Base-by-base conservation (phyloP, 2,329 filamentous ascomycete genomes). In the Stylonectria norvegica region DNA sequence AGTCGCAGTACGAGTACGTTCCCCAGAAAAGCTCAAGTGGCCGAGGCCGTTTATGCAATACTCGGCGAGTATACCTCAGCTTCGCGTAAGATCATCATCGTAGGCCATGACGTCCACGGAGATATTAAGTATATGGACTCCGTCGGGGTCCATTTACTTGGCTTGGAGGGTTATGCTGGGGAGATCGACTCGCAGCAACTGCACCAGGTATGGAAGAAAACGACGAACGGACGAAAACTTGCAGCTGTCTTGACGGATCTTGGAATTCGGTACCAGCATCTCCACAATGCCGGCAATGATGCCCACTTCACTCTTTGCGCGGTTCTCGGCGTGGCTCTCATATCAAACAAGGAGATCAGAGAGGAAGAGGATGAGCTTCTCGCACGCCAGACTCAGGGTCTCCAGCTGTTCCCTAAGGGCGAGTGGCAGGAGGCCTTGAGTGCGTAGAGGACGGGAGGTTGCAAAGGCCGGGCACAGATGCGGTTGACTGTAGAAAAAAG, bases 241-340 rank as follows among this genome's bases (percentile, higher is more conserved):
- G 68, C 67, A 1, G 67, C 53, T 5, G 71, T 94, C 11, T 74
- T 95, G 17, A 56, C 63, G 5, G 73, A 83, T 5, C 69, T 95
- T 19, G 76, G 75, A 3, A 76, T 94, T 7, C 54, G 66, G 0
- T 77, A 72, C 29, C 77, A 70, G 62, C 72, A 85, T 52, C 70
- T 91, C n/a, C 89, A 95, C 63, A 95, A 95, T 57, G 89, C 83
- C 0, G 82, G 89, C 2, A 95, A 95, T 50, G 89, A 95, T 59
- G 89, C 89, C 0, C 76, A 81, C 2, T 93, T 85, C 59, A 91
- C 88, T 0, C 65, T 95, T 47, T 81, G 83, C 46, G 84, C 81
- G 6, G 77, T 93, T 72, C 61, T 95, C 5, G 78, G 57, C 0
- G 45, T 67, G 14, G 62, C 60, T 2, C 25, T 64, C 15, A n/a